phyloP scores from a whole-genome alignment of 208 protist genomes.

The Leishmania arabica region DNA sequence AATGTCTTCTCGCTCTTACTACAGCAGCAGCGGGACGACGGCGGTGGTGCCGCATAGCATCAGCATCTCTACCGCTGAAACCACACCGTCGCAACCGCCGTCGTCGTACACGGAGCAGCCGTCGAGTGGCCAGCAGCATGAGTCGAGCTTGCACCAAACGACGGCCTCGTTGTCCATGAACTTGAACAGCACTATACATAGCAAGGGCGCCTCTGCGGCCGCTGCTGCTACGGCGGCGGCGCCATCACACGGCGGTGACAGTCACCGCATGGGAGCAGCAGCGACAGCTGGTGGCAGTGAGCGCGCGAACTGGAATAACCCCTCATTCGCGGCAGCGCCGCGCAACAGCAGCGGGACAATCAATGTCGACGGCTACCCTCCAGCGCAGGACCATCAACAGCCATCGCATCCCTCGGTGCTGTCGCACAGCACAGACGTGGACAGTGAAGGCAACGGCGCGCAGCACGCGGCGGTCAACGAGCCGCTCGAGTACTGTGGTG shows the following conservation, averaged over 20 bases:
- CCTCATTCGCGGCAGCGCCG: not conserved
- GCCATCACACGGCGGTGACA: not conserved
- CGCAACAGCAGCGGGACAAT: not conserved
- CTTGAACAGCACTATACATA: not conserved
- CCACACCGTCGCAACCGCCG: not conserved
- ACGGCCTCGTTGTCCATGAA: not conserved
- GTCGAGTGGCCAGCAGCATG: not conserved
- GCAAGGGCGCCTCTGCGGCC: not conserved
- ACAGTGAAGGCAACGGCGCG: not conserved
- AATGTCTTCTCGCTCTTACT: constrained; percentile 18
- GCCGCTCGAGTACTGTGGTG: constrained; percentile 40
- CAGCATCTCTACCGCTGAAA: constrained; percentile 15
- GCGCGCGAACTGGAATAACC: not conserved
- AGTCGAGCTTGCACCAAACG: not conserved
- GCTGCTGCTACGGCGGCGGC: not conserved
- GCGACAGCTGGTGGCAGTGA: not conserved
- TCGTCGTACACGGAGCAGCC: not conserved
- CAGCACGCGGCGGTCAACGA: not conserved
- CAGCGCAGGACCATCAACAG: not conserved
- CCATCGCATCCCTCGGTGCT: not conserved
- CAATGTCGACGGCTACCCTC: not conserved
- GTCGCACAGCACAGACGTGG: not conserved
- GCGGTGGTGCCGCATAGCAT: constrained; percentile 18
- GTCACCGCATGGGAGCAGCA: not conserved
- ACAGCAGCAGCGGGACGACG: constrained; percentile 2